phyloP scores from a whole-genome alignment of 1,139 yeast genomes.

The Lodderomyces theae region DNA sequence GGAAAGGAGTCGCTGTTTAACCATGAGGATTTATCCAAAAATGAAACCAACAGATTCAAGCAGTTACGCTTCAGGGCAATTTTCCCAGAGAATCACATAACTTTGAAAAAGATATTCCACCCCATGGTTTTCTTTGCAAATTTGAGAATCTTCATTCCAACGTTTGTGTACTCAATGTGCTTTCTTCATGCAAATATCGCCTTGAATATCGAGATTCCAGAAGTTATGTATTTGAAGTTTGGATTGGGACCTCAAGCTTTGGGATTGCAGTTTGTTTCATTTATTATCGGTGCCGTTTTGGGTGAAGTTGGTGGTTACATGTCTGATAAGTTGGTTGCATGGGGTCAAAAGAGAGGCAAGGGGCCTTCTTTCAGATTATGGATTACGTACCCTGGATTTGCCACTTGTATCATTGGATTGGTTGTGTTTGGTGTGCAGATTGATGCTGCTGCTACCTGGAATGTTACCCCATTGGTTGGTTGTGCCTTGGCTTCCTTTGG shows the following conservation, averaged over 20 bases:
- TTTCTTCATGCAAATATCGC: constrained; percentile 22
- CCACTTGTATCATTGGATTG: constrained; percentile 17
- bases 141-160: constrained; percentile 15
- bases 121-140: constrained; percentile 16
- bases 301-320: constrained; percentile 23
- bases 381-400: constrained; percentile 20
- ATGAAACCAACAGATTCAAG: constrained; percentile 11
- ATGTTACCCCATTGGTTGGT: constrained; percentile 19
- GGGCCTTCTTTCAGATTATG: constrained; percentile 17
- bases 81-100: constrained; percentile 10
- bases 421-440: constrained; percentile 18
- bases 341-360: constrained; percentile 10
- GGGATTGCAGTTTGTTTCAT: constrained; percentile 20
- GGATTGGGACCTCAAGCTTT: constrained; percentile 19
- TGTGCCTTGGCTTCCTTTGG: constrained; percentile 19
- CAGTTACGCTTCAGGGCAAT: constrained; percentile 11
- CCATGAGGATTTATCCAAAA: constrained; percentile 11
- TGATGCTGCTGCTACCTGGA: constrained; percentile 15
- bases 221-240: constrained; percentile 17
- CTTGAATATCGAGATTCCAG: constrained; percentile 20
- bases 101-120: constrained; percentile 10
- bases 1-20: constrained; percentile 20
- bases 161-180: constrained; percentile 18
- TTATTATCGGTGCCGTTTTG: constrained; percentile 19
- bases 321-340: constrained; percentile 18